Base-by-base conservation (phyloP, 192 early-diverging fungal species). In the Neocallimastix lanati region DNA sequence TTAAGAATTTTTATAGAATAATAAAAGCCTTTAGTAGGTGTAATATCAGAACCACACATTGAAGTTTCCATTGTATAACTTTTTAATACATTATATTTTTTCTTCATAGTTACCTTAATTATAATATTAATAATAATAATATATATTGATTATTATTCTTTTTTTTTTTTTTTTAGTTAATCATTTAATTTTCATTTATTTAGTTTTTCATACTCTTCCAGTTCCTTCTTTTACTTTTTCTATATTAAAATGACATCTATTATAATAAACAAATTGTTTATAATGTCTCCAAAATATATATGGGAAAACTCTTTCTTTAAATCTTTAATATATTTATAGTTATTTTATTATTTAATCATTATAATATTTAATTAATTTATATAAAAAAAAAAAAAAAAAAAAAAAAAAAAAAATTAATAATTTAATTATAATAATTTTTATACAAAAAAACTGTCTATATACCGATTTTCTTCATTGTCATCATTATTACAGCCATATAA, bases 401-500 rank as follows among this genome's bases (percentile, higher is more conserved):
- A 33, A 33, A 33, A 6, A 33, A 6, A 33, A 33, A 6, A 33
- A 33, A 6, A 33, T 6, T 33, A 33, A 33, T 33, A 33, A 33
- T 33, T 33, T 33, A 33, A 33, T 33, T 6, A 33, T 33, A 33
- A 33, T 33, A 33, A 33, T 33, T 6, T 6, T 33, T 6, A 33
- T 33, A 78, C 79, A 5, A 86, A 28, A 33, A 33, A 6, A 33
- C 3, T 33, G 11, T 6, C 11, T 6, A 33, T 21, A 27, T 28
- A 76, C 80, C 50, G 25, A 28, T 28, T 27, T 29, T 82, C 80
- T 5, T 81, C 67, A 36, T 80, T 78, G 14, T 21, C 36, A 27
- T 81, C 81, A 78, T 86, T 86, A 67, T 85, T 79, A 77, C 86
- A 87, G 0, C 86, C 86, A 80, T 87, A 87, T 30, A 85, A 76